phyloP scores from a whole-genome alignment of 805 yeast genomes.

The Wickerhamiella kurtzmanii region DNA sequence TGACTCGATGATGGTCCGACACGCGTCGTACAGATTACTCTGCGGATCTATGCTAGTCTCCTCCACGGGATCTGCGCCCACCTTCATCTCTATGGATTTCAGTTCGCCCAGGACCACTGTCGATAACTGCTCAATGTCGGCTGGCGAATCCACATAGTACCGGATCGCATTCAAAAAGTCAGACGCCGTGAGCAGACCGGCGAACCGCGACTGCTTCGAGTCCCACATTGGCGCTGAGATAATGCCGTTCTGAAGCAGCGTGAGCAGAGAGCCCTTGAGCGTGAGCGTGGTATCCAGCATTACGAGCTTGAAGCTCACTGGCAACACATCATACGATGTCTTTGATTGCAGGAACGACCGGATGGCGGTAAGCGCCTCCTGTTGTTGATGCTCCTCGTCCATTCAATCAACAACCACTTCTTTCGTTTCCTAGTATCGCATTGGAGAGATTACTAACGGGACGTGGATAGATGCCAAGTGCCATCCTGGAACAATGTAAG shows the following conservation, averaged over 20 bases:
- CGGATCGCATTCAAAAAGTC: slow-evolving; percentile 93
- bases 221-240: slow-evolving; percentile 98
- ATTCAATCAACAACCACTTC: too few relatives aligned
- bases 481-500: too few relatives aligned
- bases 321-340: slow-evolving; percentile 91
- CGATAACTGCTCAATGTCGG: slow-evolving; percentile 77
- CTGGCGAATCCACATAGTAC: slow-evolving; percentile 77
- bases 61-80: slow-evolving; percentile 66
- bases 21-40: slow-evolving; percentile 79
- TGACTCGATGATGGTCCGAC: slow-evolving; percentile 77
- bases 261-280: slow-evolving; percentile 81
- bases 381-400: slow-evolving; percentile 30
- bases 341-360: slow-evolving; percentile 73
- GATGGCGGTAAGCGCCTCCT: slow-evolving; percentile 67
- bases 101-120: slow-evolving; percentile 72
- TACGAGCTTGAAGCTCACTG: slow-evolving; percentile 83
- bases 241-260: slow-evolving; percentile 80
- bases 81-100: slow-evolving; percentile 71
- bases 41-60: slow-evolving; percentile 84
- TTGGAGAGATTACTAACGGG: too few relatives aligned
- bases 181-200: slow-evolving; percentile 81
- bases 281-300: slow-evolving; percentile 85
- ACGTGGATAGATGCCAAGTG: too few relatives aligned
- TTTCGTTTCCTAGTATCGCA: neutral
- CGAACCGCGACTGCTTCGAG: slow-evolving; percentile 74